Conservation (phyloP, 2,329 filamentous ascomycete genomes). For the Leptographium radiaticola region DNA sequence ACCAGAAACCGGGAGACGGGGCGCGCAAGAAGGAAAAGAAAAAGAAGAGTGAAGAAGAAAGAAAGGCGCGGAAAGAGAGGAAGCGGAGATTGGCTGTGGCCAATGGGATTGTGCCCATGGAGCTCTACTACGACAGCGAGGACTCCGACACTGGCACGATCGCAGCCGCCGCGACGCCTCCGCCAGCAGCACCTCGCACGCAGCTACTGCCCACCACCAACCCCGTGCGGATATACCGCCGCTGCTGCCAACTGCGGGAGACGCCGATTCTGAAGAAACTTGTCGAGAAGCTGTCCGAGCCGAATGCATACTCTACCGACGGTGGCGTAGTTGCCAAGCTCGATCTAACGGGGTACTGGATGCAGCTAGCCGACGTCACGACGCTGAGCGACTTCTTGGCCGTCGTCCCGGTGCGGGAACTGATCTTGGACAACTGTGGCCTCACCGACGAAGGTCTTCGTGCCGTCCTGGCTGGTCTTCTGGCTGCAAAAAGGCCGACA, state of each 20-base stretch:
- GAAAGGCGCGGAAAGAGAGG: constrained; percentile 84
- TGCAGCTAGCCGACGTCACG: constrained; percentile 71
- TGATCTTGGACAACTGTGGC: constrained; percentile 78
- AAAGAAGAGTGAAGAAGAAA: constrained; percentile 83
- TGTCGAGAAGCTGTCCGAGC: constrained; percentile 69
- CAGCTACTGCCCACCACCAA: constrained; percentile 73
- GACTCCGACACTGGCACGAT: constrained; percentile 26
- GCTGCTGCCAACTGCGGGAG: constrained; percentile 88
- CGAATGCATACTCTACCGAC: constrained; percentile 49
- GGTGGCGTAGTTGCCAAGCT: constrained; percentile 71
- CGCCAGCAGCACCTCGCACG: constrained; percentile 27
- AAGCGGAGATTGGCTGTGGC: constrained; percentile 74
- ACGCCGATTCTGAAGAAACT: constrained; percentile 86
- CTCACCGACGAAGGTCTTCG: constrained; percentile 77
- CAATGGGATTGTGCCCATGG: constrained; percentile 75
- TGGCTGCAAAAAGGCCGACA: constrained; percentile 62
- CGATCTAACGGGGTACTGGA: constrained; percentile 71
- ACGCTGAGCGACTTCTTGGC: constrained; percentile 91
- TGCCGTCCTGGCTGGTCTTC: constrained; percentile 71
- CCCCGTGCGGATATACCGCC: constrained; percentile 79
- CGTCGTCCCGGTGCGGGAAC: constrained; percentile 76
- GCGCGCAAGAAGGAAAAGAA: constrained; percentile 89
- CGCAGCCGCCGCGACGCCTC: constrained; percentile 16
- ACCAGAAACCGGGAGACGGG: constrained; percentile 13
- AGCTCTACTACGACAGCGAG: constrained; percentile 61